Evolutionary conservation across 495 filamentous ascomycete species (phyloP).

Genomic region (Tuber brumale): DNA sequence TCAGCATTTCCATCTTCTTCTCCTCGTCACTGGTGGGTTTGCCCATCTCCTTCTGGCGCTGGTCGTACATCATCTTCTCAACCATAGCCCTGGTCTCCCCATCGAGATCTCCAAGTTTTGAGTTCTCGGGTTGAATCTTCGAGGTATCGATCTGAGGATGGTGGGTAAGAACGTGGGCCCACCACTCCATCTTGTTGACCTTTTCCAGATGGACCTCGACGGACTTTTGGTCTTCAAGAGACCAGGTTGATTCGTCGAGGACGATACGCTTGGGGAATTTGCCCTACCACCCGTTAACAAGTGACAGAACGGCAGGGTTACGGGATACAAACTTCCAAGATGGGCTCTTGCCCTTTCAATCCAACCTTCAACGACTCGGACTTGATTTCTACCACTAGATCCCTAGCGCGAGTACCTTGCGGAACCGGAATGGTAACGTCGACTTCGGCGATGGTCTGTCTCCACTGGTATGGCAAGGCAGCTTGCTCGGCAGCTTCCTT

Average conservation of each 20-base stretch:
- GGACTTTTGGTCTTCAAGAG: constrained; percentile 72
- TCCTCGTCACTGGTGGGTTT: constrained; percentile 83
- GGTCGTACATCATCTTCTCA: constrained; percentile 99
- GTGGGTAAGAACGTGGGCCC: constrained; percentile 77
- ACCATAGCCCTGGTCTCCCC: constrained; percentile 97
- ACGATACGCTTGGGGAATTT: constrained; percentile 71
- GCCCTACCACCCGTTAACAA: constrained; percentile 53
- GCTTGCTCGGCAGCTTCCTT: constrained; percentile 84
- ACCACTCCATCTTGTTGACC: constrained; percentile 96
- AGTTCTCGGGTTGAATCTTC: constrained; percentile 90
- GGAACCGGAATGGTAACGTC: constrained; percentile 73
- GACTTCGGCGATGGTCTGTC: constrained; percentile 85
- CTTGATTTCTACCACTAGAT: constrained; percentile 75
- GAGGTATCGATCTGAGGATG: constrained; percentile 88
- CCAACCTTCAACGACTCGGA: constrained; percentile 71
- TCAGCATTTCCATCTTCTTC: constrained; percentile 83
- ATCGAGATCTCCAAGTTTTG: constrained; percentile 81
- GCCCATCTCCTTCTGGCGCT: constrained; percentile 91
- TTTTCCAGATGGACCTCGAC: constrained; percentile 92
- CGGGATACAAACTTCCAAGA: constrained; percentile 62
- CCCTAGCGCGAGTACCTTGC: constrained; percentile 71
- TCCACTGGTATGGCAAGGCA: constrained; percentile 93
- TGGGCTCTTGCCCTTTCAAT: constrained; percentile 78
- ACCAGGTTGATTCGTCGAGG: constrained; percentile 90
- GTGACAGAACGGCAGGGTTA: not conserved